Evolutionary conservation across 1,284 basidiomycete species (phyloP), one percentile per base, ranked within the genome.

Genomic region (Marasmius fiardii): DNA sequence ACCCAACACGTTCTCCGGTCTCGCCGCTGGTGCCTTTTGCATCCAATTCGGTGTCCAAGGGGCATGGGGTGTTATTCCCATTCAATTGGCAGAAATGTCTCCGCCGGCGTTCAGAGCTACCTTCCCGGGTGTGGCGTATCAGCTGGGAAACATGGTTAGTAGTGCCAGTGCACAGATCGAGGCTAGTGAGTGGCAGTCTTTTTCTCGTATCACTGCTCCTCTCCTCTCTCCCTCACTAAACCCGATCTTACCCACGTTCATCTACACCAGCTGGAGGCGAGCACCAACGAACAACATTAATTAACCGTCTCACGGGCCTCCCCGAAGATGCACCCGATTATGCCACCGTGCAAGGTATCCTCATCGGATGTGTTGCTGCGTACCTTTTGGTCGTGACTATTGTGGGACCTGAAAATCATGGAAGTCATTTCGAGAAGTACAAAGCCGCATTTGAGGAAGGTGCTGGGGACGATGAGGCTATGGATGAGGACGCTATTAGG

Each of bases 71-170:
- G 86, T 90, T 11, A 88, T 93, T 61, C 91, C 92, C 3, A 92
- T 94, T 65, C 88, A 91, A 68, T 79, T 97, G 16, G 82, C 88
- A 2, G 95, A 98, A 71, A 86, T 95, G 72, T 89, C 92, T 0
- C 93, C 95, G 0, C 86, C 94, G 0, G 93, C 92, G 0, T 98
- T 96, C 82, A 81, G 95, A 53, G 93, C 94, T 8, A 92, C 92
- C 0, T 98, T 96, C 79, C 89, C 90, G n/a, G 95, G 95, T 62
- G 83, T 96, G 0, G 87, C 90, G 0, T 98, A 97, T 74, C 95
- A 97, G 67, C 67, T 93, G 43, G 88, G 92, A 55, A 90, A 91
- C 66, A 96, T 96, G 89, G 85, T 95, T 7, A 93, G 90, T 0
- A 85, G 89, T 0, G 92, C 93, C 0, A 89, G 92, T 5, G 85